Evolutionary conservation across 345 rosid species (phyloP), one percentile per base, ranked within the genome.

Genomic region (Salix exigua): DNA sequence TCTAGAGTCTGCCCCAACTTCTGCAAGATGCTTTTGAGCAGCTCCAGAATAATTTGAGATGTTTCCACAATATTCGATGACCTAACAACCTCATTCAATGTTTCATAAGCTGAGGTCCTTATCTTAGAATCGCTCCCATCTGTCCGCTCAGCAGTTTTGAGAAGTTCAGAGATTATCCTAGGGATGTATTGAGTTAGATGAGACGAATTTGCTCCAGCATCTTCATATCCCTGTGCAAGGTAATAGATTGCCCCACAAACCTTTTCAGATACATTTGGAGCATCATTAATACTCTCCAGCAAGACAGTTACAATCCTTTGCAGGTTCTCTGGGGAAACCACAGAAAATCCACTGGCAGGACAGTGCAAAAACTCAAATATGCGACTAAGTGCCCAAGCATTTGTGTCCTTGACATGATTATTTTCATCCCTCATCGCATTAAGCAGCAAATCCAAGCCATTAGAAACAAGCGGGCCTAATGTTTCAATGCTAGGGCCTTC

Each of bases 191-290:
- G 97, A 17, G 97, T 85, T 26, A 93, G 90, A 51, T 83, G 88
- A 60, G 98, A 88, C 55, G 96, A 79, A 66, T 82, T 86, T 61
- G 86, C 78, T 75, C 89, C 98, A 28, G 88, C 81, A 78, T 91
- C 94, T 82, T 96, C 98, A 71, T 90, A 96, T 18, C 98, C 97
- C 83, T 92, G 99, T 71, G 94, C 94, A 80, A 96, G 94, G 83
- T 88, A 91, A 87, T 96, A 96, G 72, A 95, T 85, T 11, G 97
- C 98, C 65, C 99, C 99, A 63, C 98, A 96, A 53, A 88, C 91
- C 89, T 93, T 96, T 85, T 93, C 94, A 11, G 98, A 94, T 70
- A 96, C 89, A 83, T 90, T 89, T 25, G 94, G 94, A 80, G 90
- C 90, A 84, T 92, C 98, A 73, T 86, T 86, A 61, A 93, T 73